Evolutionary conservation across 2,329 filamentous ascomycete genomes (phyloP).

Genomic region (Thelonectria discophora): DNA sequence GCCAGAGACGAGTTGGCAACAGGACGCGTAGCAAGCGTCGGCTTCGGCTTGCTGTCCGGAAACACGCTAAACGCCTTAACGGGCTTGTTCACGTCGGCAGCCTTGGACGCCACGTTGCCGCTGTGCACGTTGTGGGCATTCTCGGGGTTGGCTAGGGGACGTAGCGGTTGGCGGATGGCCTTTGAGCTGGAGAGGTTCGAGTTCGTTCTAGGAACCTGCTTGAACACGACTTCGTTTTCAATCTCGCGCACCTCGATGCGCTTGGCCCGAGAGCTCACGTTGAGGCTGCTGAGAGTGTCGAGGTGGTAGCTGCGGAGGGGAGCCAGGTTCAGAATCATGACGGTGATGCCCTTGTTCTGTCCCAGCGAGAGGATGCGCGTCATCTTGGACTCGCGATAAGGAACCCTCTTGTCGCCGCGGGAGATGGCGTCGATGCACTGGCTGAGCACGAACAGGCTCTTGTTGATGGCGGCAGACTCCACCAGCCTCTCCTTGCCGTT

Average conservation of each 20-base stretch:
- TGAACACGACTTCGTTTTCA: conserved; percentile 93
- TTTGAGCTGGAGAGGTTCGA: conserved; percentile 51
- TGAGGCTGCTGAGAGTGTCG: conserved; percentile 91
- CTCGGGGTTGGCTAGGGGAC: conserved; percentile 77
- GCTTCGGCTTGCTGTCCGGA: conserved; percentile 71
- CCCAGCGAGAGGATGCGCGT: conserved; percentile 91
- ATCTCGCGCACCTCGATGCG: conserved; percentile 96
- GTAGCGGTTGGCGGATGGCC: conserved; percentile 75
- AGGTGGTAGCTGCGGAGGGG: conserved; percentile 92
- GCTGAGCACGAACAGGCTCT: conserved; percentile 91
- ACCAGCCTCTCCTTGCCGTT: conserved; percentile 92
- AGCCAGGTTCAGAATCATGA: conserved; percentile 96
- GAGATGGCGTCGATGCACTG: conserved; percentile 97
- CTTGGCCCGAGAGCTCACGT: conserved; percentile 94
- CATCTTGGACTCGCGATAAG: conserved; percentile 97
- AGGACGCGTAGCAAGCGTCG: conserved; percentile 47
- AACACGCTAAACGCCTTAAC: conserved; percentile 88
- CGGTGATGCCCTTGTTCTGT: conserved; percentile 92
- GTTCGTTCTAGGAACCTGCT: conserved; percentile 70
- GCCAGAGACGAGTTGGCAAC: conserved; percentile 47
- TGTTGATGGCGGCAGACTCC: conserved; percentile 98
- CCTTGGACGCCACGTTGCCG: conserved; percentile 60
- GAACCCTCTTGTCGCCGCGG: conserved; percentile 77
- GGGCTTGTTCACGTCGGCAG: conserved; percentile 70
- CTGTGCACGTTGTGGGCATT: conserved; percentile 80